phyloP scores from a whole-genome alignment of 163 green algal species.

The Scenedesmus sp. region DNA sequence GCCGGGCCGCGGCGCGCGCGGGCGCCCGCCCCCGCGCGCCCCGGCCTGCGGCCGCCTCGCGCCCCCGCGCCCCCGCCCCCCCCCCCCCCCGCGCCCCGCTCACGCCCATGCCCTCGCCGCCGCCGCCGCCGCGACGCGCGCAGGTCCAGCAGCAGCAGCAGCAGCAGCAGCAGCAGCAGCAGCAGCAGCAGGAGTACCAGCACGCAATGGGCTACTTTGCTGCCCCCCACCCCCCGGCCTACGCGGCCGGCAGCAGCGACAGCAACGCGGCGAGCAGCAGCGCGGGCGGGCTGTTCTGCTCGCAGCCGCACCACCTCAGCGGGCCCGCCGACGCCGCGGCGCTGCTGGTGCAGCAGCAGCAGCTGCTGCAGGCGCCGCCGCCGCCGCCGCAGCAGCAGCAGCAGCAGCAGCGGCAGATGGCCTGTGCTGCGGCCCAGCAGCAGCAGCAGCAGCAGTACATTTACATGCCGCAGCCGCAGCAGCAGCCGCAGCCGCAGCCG shows the following conservation, averaged over 20 bases:
- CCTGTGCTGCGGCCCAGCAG: too few relatives aligned
- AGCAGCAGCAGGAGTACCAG: slow-evolving; percentile 11
- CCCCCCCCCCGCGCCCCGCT: neutral
- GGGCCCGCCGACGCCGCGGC: neutral
- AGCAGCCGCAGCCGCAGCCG: neutral
- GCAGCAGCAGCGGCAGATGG: too few relatives aligned
- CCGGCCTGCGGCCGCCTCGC: too few relatives aligned
- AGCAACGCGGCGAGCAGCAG: too few relatives aligned
- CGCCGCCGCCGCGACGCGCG: neutral
- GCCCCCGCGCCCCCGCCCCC: neutral
- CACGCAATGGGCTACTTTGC: neutral
- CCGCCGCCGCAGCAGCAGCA: neutral
- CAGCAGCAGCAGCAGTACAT: slow-evolving; percentile 17
- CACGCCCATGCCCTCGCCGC: neutral
- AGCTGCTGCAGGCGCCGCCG: slow-evolving; percentile 7
- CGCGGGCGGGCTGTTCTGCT: too few relatives aligned
- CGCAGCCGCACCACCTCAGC: neutral
- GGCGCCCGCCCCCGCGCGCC: neutral
- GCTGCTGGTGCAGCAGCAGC: slow-evolving; percentile 3
- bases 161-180: neutral
- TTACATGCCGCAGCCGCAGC: slow-evolving; percentile 5
- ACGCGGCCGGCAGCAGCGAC: slow-evolving; percentile 8
- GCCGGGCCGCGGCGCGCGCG: neutral
- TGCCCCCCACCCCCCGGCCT: neutral
- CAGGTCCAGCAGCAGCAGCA: slow-evolving; percentile 1